These are phyloP conservation scores for Myriosclerotinia scirpicola DNA, from an alignment of 2,329 filamentous ascomycete species.

Conservation along the genomic window DNA sequence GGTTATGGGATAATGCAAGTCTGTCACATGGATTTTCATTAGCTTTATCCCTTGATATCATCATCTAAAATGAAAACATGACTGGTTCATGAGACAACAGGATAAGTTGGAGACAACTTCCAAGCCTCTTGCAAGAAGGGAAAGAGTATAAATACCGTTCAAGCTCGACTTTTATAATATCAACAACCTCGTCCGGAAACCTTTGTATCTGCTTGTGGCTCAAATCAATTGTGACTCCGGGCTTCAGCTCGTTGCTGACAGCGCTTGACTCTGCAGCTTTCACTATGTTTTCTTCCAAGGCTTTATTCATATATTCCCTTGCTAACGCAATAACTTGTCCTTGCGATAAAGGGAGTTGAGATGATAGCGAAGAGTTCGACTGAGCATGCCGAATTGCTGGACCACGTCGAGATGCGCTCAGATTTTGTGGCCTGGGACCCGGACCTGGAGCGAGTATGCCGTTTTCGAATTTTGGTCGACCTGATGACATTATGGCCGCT, in stretches of 20 bases:
- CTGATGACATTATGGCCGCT: constrained; percentile 41
- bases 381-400: constrained; percentile 48
- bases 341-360: constrained; percentile 55
- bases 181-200: constrained; percentile 42
- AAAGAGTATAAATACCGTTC: constrained; percentile 37
- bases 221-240: constrained; percentile 73
- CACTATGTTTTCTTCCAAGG: constrained; percentile 63
- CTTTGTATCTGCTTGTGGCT: constrained; percentile 70
- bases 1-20: constrained; percentile 79
- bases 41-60: constrained; percentile 27
- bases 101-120: background rate
- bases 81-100: background rate
- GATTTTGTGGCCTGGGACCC: constrained; percentile 45
- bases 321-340: constrained; percentile 65
- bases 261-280: constrained; percentile 61
- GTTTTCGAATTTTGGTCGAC: constrained; percentile 46
- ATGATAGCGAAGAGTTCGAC: constrained; percentile 47
- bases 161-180: constrained; percentile 42
- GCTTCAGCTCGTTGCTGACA: constrained; percentile 59
- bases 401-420: constrained; percentile 30
- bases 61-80: background rate
- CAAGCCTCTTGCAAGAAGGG: constrained; percentile 22
- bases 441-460: constrained; percentile 40
- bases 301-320: constrained; percentile 65
- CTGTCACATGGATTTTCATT: constrained; percentile 46